Percentiles rank a stretch among this genome's conserved stretches.
Conservation (phyloP, 805 yeast species). For the Myxozyma udenii region DNA sequence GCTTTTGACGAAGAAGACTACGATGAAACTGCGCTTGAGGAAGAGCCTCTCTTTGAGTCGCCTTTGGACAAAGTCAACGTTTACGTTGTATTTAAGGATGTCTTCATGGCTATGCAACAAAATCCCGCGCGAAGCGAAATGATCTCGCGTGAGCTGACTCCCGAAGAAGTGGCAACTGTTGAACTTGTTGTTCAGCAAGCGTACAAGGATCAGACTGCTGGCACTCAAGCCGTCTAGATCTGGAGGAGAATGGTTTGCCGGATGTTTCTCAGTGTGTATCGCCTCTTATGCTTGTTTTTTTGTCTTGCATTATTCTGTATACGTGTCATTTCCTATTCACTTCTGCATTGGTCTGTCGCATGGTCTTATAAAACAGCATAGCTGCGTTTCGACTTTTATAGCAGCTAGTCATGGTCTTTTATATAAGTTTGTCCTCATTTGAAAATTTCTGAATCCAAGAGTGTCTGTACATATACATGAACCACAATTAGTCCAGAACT, state of each 20-base stretch:
- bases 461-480: no score
- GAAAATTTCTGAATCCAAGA: no score
- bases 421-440: no score
- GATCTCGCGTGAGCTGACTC: slow-evolving; percentile 11
- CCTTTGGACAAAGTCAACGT: slow-evolving; percentile 76
- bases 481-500: no score
- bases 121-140: slow-evolving; percentile 13
- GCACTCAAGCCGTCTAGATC: slow-evolving; percentile 2
- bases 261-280: not conserved
- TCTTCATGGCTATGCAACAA: slow-evolving; percentile 38
- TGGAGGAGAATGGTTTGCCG: not conserved
- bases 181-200: slow-evolving; percentile 23
- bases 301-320: not conserved
- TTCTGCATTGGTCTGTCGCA: no score
- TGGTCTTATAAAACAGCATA: no score
- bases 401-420: no score
- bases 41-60: slow-evolving; percentile 75
- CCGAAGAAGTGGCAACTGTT: slow-evolving; percentile 12
- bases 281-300: not conserved
- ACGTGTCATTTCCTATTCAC: not conserved
- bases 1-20: slow-evolving; percentile 25
- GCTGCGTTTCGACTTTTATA: no score
- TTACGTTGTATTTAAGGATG: slow-evolving; percentile 60
- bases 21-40: slow-evolving; percentile 51
- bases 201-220: slow-evolving; percentile 17